Evolutionary conservation across 2,329 filamentous ascomycete genomes (phyloP), one percentile per base, ranked within the genome.

Genomic region (Pleoardoris graminearum): DNA sequence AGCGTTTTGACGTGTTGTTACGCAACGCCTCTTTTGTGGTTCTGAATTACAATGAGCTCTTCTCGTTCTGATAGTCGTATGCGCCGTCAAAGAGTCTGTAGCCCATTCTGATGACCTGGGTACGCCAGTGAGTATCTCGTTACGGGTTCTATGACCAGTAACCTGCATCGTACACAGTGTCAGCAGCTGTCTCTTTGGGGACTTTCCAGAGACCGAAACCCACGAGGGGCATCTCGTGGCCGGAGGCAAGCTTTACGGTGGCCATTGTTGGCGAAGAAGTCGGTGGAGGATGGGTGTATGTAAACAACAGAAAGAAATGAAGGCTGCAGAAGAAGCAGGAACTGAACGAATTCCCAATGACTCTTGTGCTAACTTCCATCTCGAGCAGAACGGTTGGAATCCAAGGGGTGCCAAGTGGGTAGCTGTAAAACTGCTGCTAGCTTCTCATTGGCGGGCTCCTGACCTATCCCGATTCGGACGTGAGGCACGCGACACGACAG

Each of bases 191-290:
- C 48, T 84, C 82, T 62, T 88, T 88, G 73, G 85, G 84, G 60
- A 94, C 88, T 79, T 94, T 94, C 90, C 90, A 94, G 62, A 93
- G 82, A 54, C 87, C 87, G 71, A 89, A 89, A 74, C 87, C 87
- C 60, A 90, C 86, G 72, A 87, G 83, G 68, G 87, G 87, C 87
- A 90, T 90, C 65, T 88, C 79, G 64, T 82, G 69, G 75, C 85
- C 84, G 74, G 79, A 85, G 76, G 77, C 86, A 57, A 87, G 82
- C 77, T 85, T 86, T 72, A 86, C 77, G 54, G 75, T 82, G n/a
- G 48, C 37, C 54, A 58, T 55, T 44, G 41, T 59, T 41, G 19
- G 14, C 35, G 29, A 36, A 45, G 16, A 33, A 30, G 36, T 32
- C 11, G 23, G 25, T 44, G 16, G 32, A 35, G 25, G 21, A 17